Evolutionary conservation across 1,139 yeast genomes (phyloP).

Genomic region (Fermentozyma sake): DNA sequence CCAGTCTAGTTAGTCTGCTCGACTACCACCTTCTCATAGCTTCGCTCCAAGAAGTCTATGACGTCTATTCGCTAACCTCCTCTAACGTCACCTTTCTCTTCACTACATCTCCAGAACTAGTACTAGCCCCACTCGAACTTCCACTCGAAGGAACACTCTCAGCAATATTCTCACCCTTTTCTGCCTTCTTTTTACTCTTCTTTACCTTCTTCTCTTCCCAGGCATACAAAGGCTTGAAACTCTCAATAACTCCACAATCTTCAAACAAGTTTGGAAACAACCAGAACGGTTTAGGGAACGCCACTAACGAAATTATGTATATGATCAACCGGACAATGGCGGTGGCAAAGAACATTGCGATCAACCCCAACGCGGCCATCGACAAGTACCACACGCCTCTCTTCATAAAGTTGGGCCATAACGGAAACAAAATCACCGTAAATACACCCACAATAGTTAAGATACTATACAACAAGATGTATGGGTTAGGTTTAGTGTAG

Average conservation of each 20-base stretch:
- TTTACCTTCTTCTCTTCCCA: conserved; percentile 61
- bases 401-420: conserved; percentile 93
- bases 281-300: conserved; percentile 78
- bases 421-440: conserved; percentile 82
- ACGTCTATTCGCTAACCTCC: conserved; percentile 42
- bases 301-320: conserved; percentile 57
- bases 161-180: conserved; percentile 8
- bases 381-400: conserved; percentile 89
- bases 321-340: conserved; percentile 78
- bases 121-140: conserved; percentile 6
- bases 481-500: conserved; percentile 72
- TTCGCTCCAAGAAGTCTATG: too few relatives aligned
- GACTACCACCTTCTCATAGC: too few relatives aligned
- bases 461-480: conserved; percentile 57
- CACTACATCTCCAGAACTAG: conserved; percentile 6
- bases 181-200: conserved; percentile 13
- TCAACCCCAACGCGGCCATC: conserved; percentile 67
- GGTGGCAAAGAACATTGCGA: conserved; percentile 70
- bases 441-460: conserved; percentile 66
- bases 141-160: conserved; percentile 5
- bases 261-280: conserved; percentile 92
- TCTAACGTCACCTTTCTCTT: conserved; percentile 31
- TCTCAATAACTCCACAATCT: conserved; percentile 90
- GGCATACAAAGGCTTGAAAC: conserved; percentile 83
- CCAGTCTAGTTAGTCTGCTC: too few relatives aligned